Conservation (phyloP, 768 basidiomycete species). For the Boletales sp. region DNA sequence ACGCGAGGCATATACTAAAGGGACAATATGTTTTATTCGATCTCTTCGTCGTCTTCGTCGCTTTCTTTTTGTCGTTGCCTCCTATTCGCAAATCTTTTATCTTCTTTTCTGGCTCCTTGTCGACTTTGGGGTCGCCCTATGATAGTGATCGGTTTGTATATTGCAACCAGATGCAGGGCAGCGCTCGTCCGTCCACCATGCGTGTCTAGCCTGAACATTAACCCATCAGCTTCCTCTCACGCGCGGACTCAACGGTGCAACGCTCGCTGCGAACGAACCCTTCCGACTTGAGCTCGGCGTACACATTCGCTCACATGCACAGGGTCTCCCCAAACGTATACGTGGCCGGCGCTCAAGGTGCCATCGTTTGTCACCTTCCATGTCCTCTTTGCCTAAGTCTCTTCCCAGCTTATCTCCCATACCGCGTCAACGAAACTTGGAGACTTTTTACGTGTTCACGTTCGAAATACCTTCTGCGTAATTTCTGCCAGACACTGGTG, state of each 20-base stretch:
- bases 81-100: too few relatives aligned
- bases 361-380: conserved; percentile 13
- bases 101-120: too few relatives aligned
- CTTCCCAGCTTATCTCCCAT: conserved; percentile 26
- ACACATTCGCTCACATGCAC: not conserved
- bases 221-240: conserved; percentile 8
- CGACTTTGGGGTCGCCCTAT: too few relatives aligned
- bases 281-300: conserved; percentile 3
- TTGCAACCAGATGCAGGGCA: too few relatives aligned
- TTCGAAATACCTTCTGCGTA: not conserved
- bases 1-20: too few relatives aligned
- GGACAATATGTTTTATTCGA: too few relatives aligned
- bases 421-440: conserved; percentile 12
- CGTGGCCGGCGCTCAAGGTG: conserved; percentile 14
- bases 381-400: not conserved
- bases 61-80: too few relatives aligned
- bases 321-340: not conserved
- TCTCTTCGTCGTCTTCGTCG: too few relatives aligned
- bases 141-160: too few relatives aligned
- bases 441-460: conserved; percentile 9
- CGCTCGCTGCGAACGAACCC: conserved; percentile 10
- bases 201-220: not conserved
- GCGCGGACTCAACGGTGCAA: conserved; percentile 23
- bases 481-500: not conserved
- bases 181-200: conserved; percentile 9